A percentile compares a stretch with the other conserved stretches of the same genome.
phyloP scores from a whole-genome alignment of 257 asterid species.

The Solanum virginianum region DNA sequence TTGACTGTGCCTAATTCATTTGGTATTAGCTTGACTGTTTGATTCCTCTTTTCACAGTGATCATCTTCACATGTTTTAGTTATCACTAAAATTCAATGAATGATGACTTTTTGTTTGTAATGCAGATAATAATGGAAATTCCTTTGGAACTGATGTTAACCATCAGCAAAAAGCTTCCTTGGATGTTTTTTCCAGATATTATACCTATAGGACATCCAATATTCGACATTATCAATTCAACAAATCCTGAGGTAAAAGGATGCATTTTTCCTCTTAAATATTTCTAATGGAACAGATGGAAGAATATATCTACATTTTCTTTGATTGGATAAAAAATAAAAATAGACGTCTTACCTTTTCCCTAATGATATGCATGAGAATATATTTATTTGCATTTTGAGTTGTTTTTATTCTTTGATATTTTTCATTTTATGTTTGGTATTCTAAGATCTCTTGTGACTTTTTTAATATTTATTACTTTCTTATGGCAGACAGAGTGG shows the following conservation, averaged over 20 bases:
- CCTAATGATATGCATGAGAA: neutral
- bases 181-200: constrained; percentile 98
- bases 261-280: neutral
- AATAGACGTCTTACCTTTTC: neutral
- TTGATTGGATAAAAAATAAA: neutral
- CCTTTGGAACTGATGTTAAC: constrained; percentile 95
- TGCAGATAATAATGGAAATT: constrained; percentile 93
- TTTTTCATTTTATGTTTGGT: neutral
- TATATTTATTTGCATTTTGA: neutral
- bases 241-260: constrained; percentile 76
- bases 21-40: neutral
- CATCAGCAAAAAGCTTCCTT: constrained; percentile 81
- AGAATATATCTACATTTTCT: neutral
- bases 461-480: constrained; percentile 5
- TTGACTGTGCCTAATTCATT: neutral
- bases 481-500: constrained; percentile 79
- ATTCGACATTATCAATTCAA: constrained; percentile 87
- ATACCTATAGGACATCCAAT: constrained; percentile 94
- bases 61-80: neutral
- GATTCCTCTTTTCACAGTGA: neutral
- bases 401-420: neutral
- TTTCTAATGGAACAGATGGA: neutral
- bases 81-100: neutral
- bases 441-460: neutral
- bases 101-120: neutral